Base-by-base conservation (phyloP, 352 stramenopile species). In the Thalassiosira mediterranea region DNA sequence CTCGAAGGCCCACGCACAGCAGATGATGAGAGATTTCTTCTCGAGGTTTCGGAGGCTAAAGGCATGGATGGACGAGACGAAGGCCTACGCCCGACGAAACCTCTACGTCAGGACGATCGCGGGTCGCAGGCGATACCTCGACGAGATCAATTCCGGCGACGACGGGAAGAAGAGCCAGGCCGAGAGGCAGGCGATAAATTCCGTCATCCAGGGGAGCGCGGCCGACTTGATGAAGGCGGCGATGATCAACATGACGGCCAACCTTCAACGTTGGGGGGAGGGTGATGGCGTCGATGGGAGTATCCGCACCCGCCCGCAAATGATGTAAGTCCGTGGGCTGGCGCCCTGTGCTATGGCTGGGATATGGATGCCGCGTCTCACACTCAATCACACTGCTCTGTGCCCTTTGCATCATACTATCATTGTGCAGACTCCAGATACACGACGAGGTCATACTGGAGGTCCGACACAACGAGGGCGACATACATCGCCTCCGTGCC, bases 181-280 rank as follows among this genome's bases (percentile, higher is more conserved):
- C 19, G 83, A 91, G 34, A 76, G 86, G 46, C 83, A 90, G 70
- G 64, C 83, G 34, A 81, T 91, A 38, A 91, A 91, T 68, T 84
- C 71, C 37, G 67, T 90, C 0, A 91, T 91, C 48, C 86, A 91
- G 67, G 86, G 86, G n/a, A 77, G 48, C 66, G 80, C 83, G 17
- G 83, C 83, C 4, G 86, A 91, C 68, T 38, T 91, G 17, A 88
- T 90, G 72, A 90, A 90, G 32, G 57, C 73, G 56, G 83, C 79
- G 1, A 91, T 91, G 86, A 68, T 91, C 8, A 72, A 80, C 21
- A 68, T 90, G 48, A 26, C 57, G 3, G 40, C 44, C 1, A 81
- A 75, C 34, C 47, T 88, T 29, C 48, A 60, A 29, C n/a, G 56
- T 49, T 86, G 68, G 76, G 26, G 71, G 51, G 63, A 79, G 3